Percentiles rank a stretch among this genome's conserved stretches.
Conservation (phyloP, 306 rosid genomes). For the Erythrophleum fordii region DNA sequence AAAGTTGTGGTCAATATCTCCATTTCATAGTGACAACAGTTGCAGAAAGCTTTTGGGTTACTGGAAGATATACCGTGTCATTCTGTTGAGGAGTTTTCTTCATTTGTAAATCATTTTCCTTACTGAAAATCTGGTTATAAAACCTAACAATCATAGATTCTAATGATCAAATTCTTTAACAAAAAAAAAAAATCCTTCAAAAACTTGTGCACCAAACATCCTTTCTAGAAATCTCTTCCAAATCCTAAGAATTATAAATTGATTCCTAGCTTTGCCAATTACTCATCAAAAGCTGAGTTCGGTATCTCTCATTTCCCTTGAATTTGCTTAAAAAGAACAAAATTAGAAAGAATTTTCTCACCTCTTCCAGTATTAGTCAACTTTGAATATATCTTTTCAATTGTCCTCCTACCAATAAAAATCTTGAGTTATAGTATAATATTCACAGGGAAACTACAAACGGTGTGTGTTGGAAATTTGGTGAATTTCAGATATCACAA, state of each 20-base stretch:
- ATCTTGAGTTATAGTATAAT: not conserved
- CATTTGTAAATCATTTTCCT: not conserved
- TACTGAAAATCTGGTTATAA: too few relatives aligned
- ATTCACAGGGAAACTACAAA: not conserved
- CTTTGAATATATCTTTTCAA: not conserved
- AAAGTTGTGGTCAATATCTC: too few relatives aligned
- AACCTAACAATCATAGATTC: too few relatives aligned
- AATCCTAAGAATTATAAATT: not conserved
- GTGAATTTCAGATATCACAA: not conserved
- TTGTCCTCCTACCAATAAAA: not conserved
- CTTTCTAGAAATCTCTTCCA: not conserved
- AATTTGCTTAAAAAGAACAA: not conserved
- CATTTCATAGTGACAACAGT: too few relatives aligned
- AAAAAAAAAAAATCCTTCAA: too few relatives aligned
- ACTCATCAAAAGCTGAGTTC: not conserved
- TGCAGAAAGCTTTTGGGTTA: too few relatives aligned
- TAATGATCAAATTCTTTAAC: too few relatives aligned
- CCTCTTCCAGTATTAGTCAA: not conserved
- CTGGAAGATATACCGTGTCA: too few relatives aligned
- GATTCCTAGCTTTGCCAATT: not conserved
- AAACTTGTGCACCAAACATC: too few relatives aligned
- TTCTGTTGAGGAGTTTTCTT: not conserved
- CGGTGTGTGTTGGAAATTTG: not conserved
- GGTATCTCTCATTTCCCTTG: not conserved
- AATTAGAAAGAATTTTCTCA: not conserved